A percentile compares a stretch with the other conserved stretches of the same genome.
These are phyloP conservation scores for Triticum dicoccoides DNA, from an alignment of 176 grass and related monocot genomes.

Conservation along the genomic window DNA sequence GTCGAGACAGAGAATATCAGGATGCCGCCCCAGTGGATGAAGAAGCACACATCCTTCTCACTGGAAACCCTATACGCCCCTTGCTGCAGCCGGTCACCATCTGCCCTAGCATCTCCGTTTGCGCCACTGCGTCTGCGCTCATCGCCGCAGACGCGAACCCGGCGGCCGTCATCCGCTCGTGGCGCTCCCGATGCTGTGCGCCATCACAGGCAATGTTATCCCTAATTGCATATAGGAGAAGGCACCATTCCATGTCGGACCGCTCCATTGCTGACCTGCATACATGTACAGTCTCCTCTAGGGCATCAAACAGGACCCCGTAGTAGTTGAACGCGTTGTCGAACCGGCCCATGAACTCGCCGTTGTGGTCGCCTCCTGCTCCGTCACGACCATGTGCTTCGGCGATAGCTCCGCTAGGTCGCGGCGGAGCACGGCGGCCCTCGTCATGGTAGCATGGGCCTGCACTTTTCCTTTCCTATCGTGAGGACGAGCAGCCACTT, in stretches of 20 bases:
- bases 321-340: not conserved
- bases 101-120: slow-evolving; percentile 10
- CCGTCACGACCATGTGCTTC: slow-evolving; percentile 55
- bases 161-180: slow-evolving; percentile 35
- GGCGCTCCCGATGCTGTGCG: slow-evolving; percentile 35
- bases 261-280: slow-evolving; percentile 25
- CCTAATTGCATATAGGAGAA: slow-evolving; percentile 58
- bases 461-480: not conserved
- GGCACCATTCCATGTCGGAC: slow-evolving; percentile 26
- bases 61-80: slow-evolving; percentile 14
- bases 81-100: not conserved
- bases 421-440: slow-evolving; percentile 36
- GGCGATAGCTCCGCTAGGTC: slow-evolving; percentile 30
- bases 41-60: slow-evolving; percentile 20
- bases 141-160: slow-evolving; percentile 16
- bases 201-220: slow-evolving; percentile 54
- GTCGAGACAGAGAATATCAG: slow-evolving; percentile 53
- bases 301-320: not conserved
- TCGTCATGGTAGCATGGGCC: not conserved
- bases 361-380: slow-evolving; percentile 71
- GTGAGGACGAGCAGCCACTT: not conserved
- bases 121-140: slow-evolving; percentile 3
- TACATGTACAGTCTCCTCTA: not conserved
- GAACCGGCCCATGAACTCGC: not conserved
- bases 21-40: slow-evolving; percentile 33